These are phyloP conservation scores for Leccinellum rugosiceps DNA, from an alignment of 768 basidiomycete species.

Conservation along the genomic window DNA sequence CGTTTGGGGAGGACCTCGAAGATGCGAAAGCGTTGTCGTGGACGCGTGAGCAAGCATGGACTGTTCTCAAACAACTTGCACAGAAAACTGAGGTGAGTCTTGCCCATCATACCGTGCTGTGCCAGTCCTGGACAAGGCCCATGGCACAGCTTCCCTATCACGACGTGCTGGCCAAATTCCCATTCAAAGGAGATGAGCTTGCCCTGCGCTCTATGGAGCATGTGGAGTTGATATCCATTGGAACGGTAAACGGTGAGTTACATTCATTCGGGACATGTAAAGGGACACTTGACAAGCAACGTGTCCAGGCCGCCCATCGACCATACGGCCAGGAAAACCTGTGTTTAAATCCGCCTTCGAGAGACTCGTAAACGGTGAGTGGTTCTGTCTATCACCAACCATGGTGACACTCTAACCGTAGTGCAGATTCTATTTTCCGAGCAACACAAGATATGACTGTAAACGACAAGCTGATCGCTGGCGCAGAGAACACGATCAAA, in stretches of 20 bases:
- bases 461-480: slow-evolving; percentile 64
- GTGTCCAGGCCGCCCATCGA: slow-evolving; percentile 71
- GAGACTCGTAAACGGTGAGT: slow-evolving; percentile 69
- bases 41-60: slow-evolving; percentile 88
- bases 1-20: slow-evolving; percentile 90
- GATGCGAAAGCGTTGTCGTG: slow-evolving; percentile 82
- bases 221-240: slow-evolving; percentile 80
- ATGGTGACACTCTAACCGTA: not conserved
- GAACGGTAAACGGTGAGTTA: slow-evolving; percentile 63
- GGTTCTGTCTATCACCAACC: not conserved
- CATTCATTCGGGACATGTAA: not conserved
- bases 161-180: slow-evolving; percentile 74
- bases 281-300: not conserved
- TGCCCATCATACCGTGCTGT: slow-evolving; percentile 21
- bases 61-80: slow-evolving; percentile 69
- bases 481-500: slow-evolving; percentile 61
- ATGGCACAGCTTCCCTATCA: slow-evolving; percentile 69
- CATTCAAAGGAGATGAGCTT: slow-evolving; percentile 89
- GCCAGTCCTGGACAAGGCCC: slow-evolving; percentile 5
- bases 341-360: slow-evolving; percentile 85
- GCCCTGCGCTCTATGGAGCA: slow-evolving; percentile 84
- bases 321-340: slow-evolving; percentile 87
- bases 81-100: slow-evolving; percentile 55
- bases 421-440: slow-evolving; percentile 70
- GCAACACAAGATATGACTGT: slow-evolving; percentile 79